Conservation (phyloP, 225 moss, liverwort and hornwort species). For the Sphagnum contortum region DNA sequence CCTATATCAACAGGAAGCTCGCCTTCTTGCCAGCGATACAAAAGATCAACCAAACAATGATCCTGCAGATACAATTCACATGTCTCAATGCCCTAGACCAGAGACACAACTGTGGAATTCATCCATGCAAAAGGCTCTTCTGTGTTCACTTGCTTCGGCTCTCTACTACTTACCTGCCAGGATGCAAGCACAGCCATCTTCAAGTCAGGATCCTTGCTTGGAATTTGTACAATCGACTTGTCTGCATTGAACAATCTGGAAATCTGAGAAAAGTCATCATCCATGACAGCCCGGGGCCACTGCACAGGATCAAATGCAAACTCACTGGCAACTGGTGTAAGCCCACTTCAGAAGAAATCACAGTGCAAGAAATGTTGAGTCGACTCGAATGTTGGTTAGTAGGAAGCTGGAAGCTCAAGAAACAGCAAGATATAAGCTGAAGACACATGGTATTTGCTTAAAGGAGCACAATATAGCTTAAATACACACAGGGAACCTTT, state of each 20-base stretch:
- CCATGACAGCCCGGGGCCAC: conserved; percentile 85
- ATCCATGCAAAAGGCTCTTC: too few species aligned
- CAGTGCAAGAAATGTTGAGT: too few species aligned
- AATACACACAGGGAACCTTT: too few species aligned
- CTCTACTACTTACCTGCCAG: conserved; percentile 63
- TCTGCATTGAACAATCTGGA: conserved; percentile 53
- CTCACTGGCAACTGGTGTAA: conserved; percentile 53
- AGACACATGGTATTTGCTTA: too few species aligned
- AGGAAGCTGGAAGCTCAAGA: too few species aligned
- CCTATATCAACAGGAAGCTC: conserved; percentile 75
- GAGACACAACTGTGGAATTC: too few species aligned
- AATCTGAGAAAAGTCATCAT: conserved; percentile 68
- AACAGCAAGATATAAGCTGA: too few species aligned
- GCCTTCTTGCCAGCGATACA: conserved; percentile 98
- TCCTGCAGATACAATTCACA: conserved; percentile 51
- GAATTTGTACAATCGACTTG: conserved; percentile 63
- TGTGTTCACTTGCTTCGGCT: neutral
- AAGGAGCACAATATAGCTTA: too few species aligned
- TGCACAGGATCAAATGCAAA: conserved; percentile 81
- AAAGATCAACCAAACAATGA: conserved; percentile 92
- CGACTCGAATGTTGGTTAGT: too few species aligned
- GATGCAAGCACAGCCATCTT: conserved; percentile 88
- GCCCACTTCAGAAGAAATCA: neutral
- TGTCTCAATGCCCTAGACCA: too few species aligned
- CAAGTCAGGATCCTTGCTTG: conserved; percentile 53